Conservation (phyloP, 495 filamentous ascomycete genomes). For the Penicillium longicatenatum region DNA sequence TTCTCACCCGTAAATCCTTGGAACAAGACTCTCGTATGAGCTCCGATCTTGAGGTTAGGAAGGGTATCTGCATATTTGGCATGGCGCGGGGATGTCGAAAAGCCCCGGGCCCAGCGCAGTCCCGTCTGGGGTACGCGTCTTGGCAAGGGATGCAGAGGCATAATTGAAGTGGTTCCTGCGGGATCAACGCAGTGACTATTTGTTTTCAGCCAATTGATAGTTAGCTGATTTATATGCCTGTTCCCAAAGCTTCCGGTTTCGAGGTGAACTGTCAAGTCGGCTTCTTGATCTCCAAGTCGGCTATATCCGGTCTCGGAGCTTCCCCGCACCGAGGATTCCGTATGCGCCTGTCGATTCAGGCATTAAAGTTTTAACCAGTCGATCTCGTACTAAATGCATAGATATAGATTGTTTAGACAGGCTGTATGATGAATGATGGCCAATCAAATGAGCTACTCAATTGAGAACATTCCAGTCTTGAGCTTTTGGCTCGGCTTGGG, state of each 20-base stretch:
- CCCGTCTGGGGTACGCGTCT: constrained; percentile 20
- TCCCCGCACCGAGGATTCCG: constrained; percentile 4
- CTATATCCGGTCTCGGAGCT: constrained; percentile 12
- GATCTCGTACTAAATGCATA: neutral
- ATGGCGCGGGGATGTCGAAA: constrained; percentile 41
- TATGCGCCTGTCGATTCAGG: neutral
- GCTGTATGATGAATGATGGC: neutral
- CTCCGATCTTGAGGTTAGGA: constrained; percentile 73
- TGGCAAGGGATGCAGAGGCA: constrained; percentile 21
- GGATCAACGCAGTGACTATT: neutral
- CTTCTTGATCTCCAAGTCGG: constrained; percentile 8
- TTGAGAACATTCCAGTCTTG: neutral
- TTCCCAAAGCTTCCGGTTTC: neutral
- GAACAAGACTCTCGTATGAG: constrained; percentile 79
- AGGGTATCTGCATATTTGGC: constrained; percentile 65
- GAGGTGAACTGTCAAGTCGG: neutral
- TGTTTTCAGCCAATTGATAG: constrained; percentile 1
- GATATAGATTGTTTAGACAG: neutral
- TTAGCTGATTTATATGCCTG: neutral
- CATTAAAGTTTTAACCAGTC: neutral
- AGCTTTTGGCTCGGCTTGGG: neutral
- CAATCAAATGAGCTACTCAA: neutral
- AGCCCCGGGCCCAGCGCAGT: constrained; percentile 23
- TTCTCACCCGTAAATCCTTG: constrained; percentile 81
- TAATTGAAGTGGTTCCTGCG: constrained; percentile 1